A percentile compares a stretch with the other conserved stretches of the same genome.
These are phyloP conservation scores for Protomyces macrosporus DNA, from an alignment of 1,139 yeast genomes.

Conservation along the genomic window DNA sequence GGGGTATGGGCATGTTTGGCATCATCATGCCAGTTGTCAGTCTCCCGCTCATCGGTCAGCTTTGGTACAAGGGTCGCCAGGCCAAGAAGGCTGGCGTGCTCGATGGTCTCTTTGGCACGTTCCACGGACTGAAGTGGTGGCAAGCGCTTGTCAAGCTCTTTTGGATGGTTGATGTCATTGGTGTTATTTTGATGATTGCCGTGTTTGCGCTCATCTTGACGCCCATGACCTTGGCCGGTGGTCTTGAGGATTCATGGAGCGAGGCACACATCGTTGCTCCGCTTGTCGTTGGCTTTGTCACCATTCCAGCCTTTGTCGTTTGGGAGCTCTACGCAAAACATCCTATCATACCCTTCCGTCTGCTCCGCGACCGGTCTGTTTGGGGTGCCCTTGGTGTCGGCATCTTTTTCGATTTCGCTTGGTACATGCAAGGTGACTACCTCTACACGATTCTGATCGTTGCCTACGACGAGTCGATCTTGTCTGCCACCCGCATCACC, in stretches of 20 bases:
- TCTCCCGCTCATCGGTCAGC: constrained; percentile 36
- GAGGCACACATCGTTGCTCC: constrained; percentile 38
- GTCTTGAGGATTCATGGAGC: constrained; percentile 36
- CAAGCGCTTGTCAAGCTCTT: constrained; percentile 27
- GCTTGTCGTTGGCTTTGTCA: constrained; percentile 32
- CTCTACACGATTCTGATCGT: constrained; percentile 26
- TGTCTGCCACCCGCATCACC: constrained; percentile 32
- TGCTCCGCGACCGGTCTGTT: constrained; percentile 32
- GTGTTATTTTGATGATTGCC: constrained; percentile 37
- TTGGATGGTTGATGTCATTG: constrained; percentile 39
- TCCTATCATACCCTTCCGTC: constrained; percentile 31
- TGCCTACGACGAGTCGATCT: constrained; percentile 29
- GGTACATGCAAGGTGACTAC: constrained; percentile 29
- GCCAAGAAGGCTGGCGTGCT: constrained; percentile 37
- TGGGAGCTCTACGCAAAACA: constrained; percentile 32
- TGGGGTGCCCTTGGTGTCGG: constrained; percentile 32
- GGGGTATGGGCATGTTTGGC: constrained; percentile 41
- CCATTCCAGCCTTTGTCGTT: constrained; percentile 27
- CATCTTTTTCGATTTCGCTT: constrained; percentile 33
- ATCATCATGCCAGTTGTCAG: constrained; percentile 39
- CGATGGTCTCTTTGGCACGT: constrained; percentile 3
- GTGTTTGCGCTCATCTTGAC: constrained; percentile 41
- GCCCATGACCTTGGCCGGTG: constrained; percentile 40
- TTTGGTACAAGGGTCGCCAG: constrained; percentile 36
- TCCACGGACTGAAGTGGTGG: constrained; percentile 7